Base-by-base conservation (phyloP, 176 grass and related monocot species). In the Musa itinerans region DNA sequence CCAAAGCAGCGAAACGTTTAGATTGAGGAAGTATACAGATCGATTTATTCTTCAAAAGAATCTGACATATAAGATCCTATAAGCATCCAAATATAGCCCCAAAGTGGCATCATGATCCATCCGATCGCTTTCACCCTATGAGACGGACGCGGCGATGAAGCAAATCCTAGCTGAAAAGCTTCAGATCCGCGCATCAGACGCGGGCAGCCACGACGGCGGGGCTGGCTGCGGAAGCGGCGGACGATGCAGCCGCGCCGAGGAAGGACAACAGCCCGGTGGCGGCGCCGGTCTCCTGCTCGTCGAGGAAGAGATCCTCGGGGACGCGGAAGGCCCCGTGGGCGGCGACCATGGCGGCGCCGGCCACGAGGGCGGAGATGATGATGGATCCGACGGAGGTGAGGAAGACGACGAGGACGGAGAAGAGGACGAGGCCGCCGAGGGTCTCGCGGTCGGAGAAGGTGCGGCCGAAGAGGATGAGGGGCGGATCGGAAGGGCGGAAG, bases 251-350 rank as follows among this genome's bases (percentile, higher is more conserved):
- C 50, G 20, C 71, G 21, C 86, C 88, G 10, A 94, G 86, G 88
- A 98, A 93, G 81, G 90, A 89, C 48, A 89, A 76, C 22, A 93
- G 71, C 68, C 90, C 89, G 52, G 52, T 81, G 10, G 84, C 70
- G 2, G 75, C 87, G 25, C 82, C 90, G 48, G 23, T 9, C 71
- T 81, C 80, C 0, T 78, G 81, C n/a, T 93, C 94, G 29, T 93
- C 94, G 9, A 98, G 90, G 80, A 98, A 98, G 74, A 91, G 81
- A 79, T 98, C 94, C 84, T 98, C 94, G 0, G 94, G 94, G 49
- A 93, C 59, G 64, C 86, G 88, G 72, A 83, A 89, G 9, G 90
- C 90, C 15, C 86, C 94, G 74, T 93, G 94, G 64, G 85, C 82
- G 9, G 81, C 79, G 11, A 98, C 86, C 21, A 91, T 53, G 2